Conservation (phyloP, 2,329 filamentous ascomycete species). For the Coleophoma crateriformis region DNA sequence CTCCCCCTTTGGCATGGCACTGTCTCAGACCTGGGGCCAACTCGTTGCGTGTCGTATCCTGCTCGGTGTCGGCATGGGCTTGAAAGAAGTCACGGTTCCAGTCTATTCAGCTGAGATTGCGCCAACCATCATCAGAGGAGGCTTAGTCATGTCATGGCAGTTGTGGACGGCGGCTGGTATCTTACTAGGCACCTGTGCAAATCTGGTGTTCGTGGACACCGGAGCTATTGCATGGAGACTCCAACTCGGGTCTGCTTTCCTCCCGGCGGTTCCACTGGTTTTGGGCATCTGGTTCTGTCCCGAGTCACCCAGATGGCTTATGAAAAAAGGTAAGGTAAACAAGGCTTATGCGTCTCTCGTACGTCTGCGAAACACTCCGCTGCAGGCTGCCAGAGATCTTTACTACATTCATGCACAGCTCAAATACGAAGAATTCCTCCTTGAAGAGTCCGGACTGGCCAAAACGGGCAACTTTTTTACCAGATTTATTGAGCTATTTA, state of each 20-base stretch:
- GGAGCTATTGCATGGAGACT: constrained; percentile 52
- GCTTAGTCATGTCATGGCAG: constrained; percentile 75
- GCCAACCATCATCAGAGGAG: constrained; percentile 44
- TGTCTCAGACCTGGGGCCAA: constrained; percentile 51
- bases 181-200: constrained; percentile 33
- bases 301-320: constrained; percentile 56
- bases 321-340: constrained; percentile 40
- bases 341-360: constrained; percentile 52
- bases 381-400: constrained; percentile 58
- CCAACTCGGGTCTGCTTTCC: constrained; percentile 58
- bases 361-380: constrained; percentile 47
- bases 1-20: constrained; percentile 53
- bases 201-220: constrained; percentile 44
- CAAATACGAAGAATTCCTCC: constrained; percentile 16
- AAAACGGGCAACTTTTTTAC: constrained; percentile 49
- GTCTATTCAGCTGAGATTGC: constrained; percentile 47
- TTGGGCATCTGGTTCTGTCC: constrained; percentile 58
- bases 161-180: constrained; percentile 60
- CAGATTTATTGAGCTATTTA: constrained; percentile 62
- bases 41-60: constrained; percentile 46
- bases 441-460: constrained; percentile 32
- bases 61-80: constrained; percentile 54
- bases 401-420: constrained; percentile 55
- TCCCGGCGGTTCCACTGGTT: constrained; percentile 50
- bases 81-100: constrained; percentile 41